Conservation (phyloP, 192 early-diverging fungal species). For the Coemansia nantahalensis region DNA sequence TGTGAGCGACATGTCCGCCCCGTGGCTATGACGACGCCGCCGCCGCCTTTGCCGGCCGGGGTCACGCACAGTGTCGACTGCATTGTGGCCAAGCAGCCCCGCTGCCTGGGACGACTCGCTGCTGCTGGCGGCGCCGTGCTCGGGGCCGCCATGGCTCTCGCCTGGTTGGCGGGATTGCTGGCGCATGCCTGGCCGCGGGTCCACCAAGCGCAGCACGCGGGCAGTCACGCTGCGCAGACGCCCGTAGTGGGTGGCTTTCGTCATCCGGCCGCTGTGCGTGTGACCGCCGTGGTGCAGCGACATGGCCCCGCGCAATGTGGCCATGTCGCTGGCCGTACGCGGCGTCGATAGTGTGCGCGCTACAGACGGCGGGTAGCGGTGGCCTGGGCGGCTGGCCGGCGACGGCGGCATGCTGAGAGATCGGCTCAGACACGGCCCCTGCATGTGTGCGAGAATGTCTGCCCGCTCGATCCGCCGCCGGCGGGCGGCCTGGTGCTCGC, state of each 20-base stretch:
- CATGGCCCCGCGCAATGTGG: conserved; percentile 3
- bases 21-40: too few relatives aligned
- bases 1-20: too few relatives aligned
- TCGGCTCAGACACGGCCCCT: conserved; percentile 23
- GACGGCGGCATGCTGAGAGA: conserved; percentile 42
- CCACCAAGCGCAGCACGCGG: conserved; percentile 45
- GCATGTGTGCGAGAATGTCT: conserved; percentile 26
- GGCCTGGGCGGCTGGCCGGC: conserved; percentile 20
- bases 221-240: conserved; percentile 50
- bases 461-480: conserved; percentile 17
- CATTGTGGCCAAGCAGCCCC: conserved; percentile 24
- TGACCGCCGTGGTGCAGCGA: background rate
- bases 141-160: conserved; percentile 9
- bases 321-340: conserved; percentile 8
- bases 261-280: conserved; percentile 43
- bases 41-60: too few relatives aligned
- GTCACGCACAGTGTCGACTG: too few relatives aligned
- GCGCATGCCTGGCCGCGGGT: conserved; percentile 34
- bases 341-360: conserved; percentile 28
- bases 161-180: conserved; percentile 11
- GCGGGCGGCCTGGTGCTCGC: too few relatives aligned
- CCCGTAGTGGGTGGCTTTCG: conserved; percentile 50
- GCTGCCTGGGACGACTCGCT: conserved; percentile 12
- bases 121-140: conserved; percentile 2
- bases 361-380: too few relatives aligned